Percentiles rank a stretch among this genome's conserved stretches.
phyloP scores from a whole-genome alignment of 1,139 yeast species.

The Candida pseudoviswanathii region DNA sequence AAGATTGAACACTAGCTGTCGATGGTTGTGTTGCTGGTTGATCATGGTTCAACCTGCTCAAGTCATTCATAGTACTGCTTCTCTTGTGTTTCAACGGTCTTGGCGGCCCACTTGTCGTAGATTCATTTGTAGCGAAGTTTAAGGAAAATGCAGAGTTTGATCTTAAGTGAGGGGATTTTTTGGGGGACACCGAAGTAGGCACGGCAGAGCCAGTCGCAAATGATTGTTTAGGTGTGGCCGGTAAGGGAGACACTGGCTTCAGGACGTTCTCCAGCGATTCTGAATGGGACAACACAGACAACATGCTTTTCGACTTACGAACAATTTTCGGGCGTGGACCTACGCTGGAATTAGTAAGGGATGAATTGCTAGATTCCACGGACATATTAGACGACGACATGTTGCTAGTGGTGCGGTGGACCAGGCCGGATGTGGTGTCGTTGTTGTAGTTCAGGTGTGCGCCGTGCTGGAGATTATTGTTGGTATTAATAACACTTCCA shows the following conservation, averaged over 20 bases:
- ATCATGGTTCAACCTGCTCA: constrained; percentile 8
- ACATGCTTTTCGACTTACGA: constrained; percentile 15
- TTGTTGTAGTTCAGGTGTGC: constrained; percentile 2
- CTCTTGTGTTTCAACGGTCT: constrained; percentile 22
- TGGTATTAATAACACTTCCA: neutral
- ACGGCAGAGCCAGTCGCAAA: neutral
- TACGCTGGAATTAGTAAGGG: neutral
- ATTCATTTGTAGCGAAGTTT: constrained; percentile 11
- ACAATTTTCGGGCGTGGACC: constrained; percentile 1
- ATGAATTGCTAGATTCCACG: constrained; percentile 3
- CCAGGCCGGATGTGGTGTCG: neutral
- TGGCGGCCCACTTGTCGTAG: neutral
- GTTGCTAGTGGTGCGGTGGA: neutral
- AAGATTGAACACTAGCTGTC: constrained; percentile 1
- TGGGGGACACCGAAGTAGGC: constrained; percentile 16
- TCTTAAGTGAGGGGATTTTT: constrained; percentile 30
- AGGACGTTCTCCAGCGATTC: constrained; percentile 4
- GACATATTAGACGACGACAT: constrained; percentile 1
- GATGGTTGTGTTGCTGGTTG: constrained; percentile 4
- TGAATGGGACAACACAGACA: constrained; percentile 8
- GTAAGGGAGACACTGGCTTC: constrained; percentile 10
- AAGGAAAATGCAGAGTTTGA: constrained; percentile 33
- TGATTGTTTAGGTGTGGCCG: neutral
- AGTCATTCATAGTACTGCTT: constrained; percentile 25
- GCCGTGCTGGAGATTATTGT: neutral